A percentile compares a stretch with the other conserved stretches of the same genome.
These are phyloP conservation scores for Polyplosphaeria fusca DNA, from an alignment of 495 filamentous ascomycete genomes.

Conservation along the genomic window DNA sequence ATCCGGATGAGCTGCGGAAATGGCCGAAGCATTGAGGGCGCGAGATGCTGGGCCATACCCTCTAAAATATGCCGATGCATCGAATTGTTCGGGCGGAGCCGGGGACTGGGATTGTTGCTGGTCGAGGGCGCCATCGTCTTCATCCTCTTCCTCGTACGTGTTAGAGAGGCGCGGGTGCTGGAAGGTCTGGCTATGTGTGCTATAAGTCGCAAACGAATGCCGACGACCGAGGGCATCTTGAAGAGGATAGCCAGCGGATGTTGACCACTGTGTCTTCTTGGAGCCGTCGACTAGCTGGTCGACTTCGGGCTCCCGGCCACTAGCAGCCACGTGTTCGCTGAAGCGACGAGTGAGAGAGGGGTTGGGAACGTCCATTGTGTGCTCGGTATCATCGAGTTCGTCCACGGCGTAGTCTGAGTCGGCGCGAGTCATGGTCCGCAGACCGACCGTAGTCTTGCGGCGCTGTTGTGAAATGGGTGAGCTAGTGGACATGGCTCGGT, in stretches of 20 bases:
- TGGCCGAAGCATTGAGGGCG: conserved; percentile 21
- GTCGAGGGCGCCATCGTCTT: not conserved
- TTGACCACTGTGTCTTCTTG: conserved; percentile 79
- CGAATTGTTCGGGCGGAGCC: conserved; percentile 1
- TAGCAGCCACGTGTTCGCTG: conserved; percentile 23
- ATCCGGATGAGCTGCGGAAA: conserved; percentile 26
- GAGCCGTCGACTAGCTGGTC: conserved; percentile 5
- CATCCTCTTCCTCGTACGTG: conserved; percentile 26
- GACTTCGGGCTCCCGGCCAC: not conserved
- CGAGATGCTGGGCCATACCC: conserved; percentile 26
- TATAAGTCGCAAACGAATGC: conserved; percentile 93
- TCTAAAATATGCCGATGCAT: conserved; percentile 25
- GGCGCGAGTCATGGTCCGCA: not conserved
- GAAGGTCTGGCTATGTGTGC: not conserved
- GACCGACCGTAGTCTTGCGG: not conserved
- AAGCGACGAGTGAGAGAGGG: conserved; percentile 18
- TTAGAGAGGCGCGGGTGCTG: conserved; percentile 2
- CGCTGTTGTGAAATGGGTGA: conserved; percentile 13
- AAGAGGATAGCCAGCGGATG: conserved; percentile 20
- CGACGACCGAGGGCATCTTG: conserved; percentile 74
- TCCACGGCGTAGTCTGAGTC: conserved; percentile 30
- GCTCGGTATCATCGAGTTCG: conserved; percentile 23
- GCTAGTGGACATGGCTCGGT: conserved; percentile 16
- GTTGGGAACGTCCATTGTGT: not conserved
- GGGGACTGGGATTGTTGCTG: not conserved